Evolutionary conservation across 371 early-diverging fungal species (phyloP).

Genomic region (Mucor plumbeus): DNA sequence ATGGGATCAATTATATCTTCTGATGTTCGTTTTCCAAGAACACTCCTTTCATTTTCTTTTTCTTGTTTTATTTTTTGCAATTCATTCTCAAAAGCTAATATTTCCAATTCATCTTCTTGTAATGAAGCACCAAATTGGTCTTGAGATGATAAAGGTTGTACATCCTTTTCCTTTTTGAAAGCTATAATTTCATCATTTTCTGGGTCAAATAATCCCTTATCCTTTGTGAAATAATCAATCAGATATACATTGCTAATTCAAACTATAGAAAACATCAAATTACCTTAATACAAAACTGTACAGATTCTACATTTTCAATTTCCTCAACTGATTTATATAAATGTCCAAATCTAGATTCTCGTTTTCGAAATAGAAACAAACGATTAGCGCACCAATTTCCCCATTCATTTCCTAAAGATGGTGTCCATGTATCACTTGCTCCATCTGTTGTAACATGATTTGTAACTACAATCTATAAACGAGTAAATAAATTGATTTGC

Average conservation of each 20-base stretch:
- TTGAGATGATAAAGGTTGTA: not conserved
- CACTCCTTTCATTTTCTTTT: not conserved
- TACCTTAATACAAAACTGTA: slow-evolving; percentile 29
- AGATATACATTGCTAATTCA: not conserved
- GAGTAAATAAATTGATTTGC: not conserved
- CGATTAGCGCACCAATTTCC: slow-evolving; percentile 29
- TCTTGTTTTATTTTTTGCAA: not conserved
- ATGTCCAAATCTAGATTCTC: slow-evolving; percentile 18
- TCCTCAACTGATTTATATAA: slow-evolving; percentile 25
- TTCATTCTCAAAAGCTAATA: not conserved
- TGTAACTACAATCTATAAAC: slow-evolving; percentile 19
- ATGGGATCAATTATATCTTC: not conserved
- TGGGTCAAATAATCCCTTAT: slow-evolving; percentile 22
- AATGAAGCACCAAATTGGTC: not conserved
- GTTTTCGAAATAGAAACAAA: slow-evolving; percentile 23
- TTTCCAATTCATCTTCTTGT: not conserved
- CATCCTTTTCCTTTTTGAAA: not conserved
- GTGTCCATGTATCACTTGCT: slow-evolving; percentile 18
- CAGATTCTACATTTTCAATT: not conserved
- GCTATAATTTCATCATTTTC: slow-evolving; percentile 10
- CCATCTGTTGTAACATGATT: slow-evolving; percentile 27
- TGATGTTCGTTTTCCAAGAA: not conserved
- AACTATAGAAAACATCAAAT: not conserved
- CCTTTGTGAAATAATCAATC: not conserved
- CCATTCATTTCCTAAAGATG: slow-evolving; percentile 26